A percentile compares a stretch with the other conserved stretches of the same genome.
Conservation (phyloP, 441 rosid genomes). For the Adansonia rubrostipa region DNA sequence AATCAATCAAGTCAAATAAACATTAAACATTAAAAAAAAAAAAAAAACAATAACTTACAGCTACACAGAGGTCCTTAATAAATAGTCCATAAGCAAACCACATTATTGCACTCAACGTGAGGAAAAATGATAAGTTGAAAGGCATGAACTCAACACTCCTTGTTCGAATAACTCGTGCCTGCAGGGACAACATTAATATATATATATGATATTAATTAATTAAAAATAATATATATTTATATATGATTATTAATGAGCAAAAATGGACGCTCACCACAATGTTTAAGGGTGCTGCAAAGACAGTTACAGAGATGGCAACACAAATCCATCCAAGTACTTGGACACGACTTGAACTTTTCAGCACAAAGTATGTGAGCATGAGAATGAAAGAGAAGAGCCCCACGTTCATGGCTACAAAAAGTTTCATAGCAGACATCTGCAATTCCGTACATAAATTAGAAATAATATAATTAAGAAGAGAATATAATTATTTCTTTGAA, state of each 20-base stretch:
- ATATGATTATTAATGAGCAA: neutral
- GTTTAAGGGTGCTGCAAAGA: slow-evolving; percentile 83
- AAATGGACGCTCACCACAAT: slow-evolving; percentile 54
- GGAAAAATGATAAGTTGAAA: slow-evolving; percentile 70
- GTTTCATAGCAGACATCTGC: slow-evolving; percentile 67
- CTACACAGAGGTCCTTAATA: slow-evolving; percentile 60
- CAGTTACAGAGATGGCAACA: slow-evolving; percentile 63
- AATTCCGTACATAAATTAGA: neutral
- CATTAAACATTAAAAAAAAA: too few species aligned
- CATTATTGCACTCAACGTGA: slow-evolving; percentile 74
- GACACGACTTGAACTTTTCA: slow-evolving; percentile 32
- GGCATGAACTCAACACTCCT: slow-evolving; percentile 97
- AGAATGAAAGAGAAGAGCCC: slow-evolving; percentile 56
- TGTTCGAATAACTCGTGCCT: slow-evolving; percentile 79
- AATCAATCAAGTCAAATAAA: too few species aligned
- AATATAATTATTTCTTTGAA: too few species aligned
- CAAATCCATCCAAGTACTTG: slow-evolving; percentile 82
- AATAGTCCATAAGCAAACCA: slow-evolving; percentile 85
- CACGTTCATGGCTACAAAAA: slow-evolving; percentile 58
- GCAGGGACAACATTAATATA: neutral
- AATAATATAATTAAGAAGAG: neutral
- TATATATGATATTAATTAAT: too few species aligned
- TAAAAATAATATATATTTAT: too few species aligned
- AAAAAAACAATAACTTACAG: slow-evolving; percentile 50
- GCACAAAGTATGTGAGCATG: slow-evolving; percentile 47